Percentiles rank a stretch among this genome's conserved stretches.
These are phyloP conservation scores for Cenchrus fungigraminus DNA, from an alignment of 176 grass and related monocot species.

Conservation along the genomic window DNA sequence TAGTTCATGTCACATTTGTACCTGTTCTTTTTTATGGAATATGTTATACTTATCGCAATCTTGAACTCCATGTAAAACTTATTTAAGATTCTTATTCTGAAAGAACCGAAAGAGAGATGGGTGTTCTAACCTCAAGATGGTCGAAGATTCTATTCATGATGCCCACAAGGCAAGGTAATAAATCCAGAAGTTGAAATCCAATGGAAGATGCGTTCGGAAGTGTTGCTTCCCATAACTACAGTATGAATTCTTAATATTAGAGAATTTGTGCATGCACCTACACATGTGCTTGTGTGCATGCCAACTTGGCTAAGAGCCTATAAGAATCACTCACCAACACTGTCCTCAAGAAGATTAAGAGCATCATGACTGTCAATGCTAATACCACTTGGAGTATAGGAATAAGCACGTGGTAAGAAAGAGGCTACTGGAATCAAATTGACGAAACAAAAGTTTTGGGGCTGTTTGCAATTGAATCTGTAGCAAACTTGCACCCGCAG, in stretches of 20 bases:
- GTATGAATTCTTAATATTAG: conserved; percentile 38
- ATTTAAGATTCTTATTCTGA: neutral
- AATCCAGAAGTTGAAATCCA: conserved; percentile 83
- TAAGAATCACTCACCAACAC: conserved; percentile 71
- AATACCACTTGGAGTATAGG: conserved; percentile 86
- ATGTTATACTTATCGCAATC: no score
- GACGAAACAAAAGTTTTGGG: conserved; percentile 84
- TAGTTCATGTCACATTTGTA: no score
- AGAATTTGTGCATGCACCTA: neutral
- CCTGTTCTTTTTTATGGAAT: no score
- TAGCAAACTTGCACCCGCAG: conserved; percentile 88
- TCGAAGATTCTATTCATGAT: conserved; percentile 93
- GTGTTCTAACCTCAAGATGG: conserved; percentile 77
- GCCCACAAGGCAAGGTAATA: conserved; percentile 86
- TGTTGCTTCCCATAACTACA: conserved; percentile 91
- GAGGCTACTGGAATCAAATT: conserved; percentile 78
- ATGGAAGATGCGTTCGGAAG: conserved; percentile 87
- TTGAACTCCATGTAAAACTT: no score
- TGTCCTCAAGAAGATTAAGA: conserved; percentile 99
- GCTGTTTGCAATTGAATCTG: conserved; percentile 92
- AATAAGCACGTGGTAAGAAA: conserved; percentile 90
- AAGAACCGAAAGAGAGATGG: conserved; percentile 8
- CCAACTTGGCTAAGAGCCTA: conserved; percentile 7
- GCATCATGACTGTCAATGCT: conserved; percentile 88
- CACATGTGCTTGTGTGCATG: neutral